Conservation (phyloP, 805 yeast species). For the Saturnispora gosingensis region DNA sequence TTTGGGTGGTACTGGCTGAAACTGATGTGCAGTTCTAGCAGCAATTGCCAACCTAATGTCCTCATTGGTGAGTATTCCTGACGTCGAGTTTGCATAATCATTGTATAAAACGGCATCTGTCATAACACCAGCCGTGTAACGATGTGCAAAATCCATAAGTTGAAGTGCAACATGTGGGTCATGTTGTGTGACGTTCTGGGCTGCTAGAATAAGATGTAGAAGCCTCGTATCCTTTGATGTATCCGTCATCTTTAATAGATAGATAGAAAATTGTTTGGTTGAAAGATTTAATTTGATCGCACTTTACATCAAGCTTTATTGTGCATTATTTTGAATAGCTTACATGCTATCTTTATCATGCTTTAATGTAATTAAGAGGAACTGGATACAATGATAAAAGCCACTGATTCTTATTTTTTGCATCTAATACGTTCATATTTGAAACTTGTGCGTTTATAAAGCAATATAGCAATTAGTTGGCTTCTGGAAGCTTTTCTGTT, state of each 20-base stretch:
- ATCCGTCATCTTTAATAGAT: neutral
- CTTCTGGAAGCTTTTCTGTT: too few relatives aligned
- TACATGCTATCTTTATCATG: neutral
- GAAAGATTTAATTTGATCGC: neutral
- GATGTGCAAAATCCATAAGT: slow-evolving; percentile 91
- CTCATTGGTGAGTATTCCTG: slow-evolving; percentile 56
- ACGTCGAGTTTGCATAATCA: slow-evolving; percentile 57
- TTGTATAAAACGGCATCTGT: slow-evolving; percentile 84
- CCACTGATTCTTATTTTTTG: too few relatives aligned
- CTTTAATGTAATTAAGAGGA: too few relatives aligned
- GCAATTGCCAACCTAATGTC: slow-evolving; percentile 89
- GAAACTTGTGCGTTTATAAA: too few relatives aligned
- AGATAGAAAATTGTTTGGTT: neutral
- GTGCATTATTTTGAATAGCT: neutral
- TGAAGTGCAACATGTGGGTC: slow-evolving; percentile 96
- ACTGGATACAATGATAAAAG: too few relatives aligned
- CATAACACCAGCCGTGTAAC: slow-evolving; percentile 76
- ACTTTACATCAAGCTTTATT: neutral
- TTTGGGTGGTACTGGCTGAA: slow-evolving; percentile 92
- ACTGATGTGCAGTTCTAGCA: slow-evolving; percentile 90
- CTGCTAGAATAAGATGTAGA: slow-evolving; percentile 81
- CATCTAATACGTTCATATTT: neutral
- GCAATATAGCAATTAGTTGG: too few relatives aligned
- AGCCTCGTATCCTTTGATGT: slow-evolving; percentile 35
- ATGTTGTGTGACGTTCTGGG: slow-evolving; percentile 84